Evolutionary conservation across 106 monocot species (phyloP).

Genomic region (Vanilla planifolia): DNA sequence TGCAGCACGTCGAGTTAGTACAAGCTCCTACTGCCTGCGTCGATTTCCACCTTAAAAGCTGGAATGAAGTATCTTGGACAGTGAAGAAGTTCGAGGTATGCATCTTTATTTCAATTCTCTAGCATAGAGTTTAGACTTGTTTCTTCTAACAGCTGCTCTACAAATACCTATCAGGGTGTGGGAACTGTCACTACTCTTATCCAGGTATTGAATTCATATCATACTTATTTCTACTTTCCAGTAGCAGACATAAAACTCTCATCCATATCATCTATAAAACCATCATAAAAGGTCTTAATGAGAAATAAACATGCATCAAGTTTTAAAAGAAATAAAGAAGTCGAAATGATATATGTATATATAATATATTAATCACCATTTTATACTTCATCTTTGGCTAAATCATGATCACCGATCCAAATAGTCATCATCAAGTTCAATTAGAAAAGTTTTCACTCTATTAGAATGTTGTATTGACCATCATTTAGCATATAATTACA

Average conservation of each 20-base stretch:
- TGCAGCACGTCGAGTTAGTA: not conserved
- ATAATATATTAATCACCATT: not conserved
- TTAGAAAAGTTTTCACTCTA: not conserved
- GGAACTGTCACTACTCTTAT: constrained; percentile 1
- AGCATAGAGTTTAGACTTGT: not conserved
- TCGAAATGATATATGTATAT: not conserved
- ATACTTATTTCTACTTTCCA: not conserved
- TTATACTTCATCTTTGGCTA: not conserved
- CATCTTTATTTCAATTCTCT: not conserved
- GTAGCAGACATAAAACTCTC: no score
- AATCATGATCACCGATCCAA: no score
- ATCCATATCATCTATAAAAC: no score
- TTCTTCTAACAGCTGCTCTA: not conserved
- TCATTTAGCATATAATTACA: no score
- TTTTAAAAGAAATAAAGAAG: not conserved
- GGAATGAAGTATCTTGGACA: constrained; percentile 6
- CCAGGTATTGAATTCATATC: constrained; percentile 1
- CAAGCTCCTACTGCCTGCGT: constrained; percentile 1
- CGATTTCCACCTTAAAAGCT: constrained; percentile 9
- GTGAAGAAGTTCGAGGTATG: constrained; percentile 6
- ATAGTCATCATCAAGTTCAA: no score
- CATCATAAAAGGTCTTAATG: not conserved
- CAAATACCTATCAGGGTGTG: constrained; percentile 5
- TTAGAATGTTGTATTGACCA: no score
- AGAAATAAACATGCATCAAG: not conserved